These are phyloP conservation scores for Aspergillus campestris DNA, from an alignment of 495 filamentous ascomycete genomes.

Conservation along the genomic window DNA sequence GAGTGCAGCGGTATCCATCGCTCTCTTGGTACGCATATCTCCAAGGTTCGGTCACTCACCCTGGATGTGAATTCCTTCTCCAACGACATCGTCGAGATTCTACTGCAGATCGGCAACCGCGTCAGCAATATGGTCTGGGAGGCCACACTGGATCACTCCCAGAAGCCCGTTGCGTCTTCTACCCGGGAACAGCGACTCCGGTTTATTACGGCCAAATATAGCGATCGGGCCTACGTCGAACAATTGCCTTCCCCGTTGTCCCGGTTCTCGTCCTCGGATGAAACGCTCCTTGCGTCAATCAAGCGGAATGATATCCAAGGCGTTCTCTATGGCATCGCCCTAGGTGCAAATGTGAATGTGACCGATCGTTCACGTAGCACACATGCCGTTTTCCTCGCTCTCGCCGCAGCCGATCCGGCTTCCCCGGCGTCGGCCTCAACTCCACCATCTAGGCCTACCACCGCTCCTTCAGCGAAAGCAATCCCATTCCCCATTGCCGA, in stretches of 20 bases:
- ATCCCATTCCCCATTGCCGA: slow-evolving; percentile 81
- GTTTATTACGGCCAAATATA: slow-evolving; percentile 95
- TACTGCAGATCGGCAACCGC: slow-evolving; percentile 85
- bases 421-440: slow-evolving; percentile 46
- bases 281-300: slow-evolving; percentile 85
- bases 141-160: slow-evolving; percentile 61
- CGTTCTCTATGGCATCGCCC: slow-evolving; percentile 82
- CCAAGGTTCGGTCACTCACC: slow-evolving; percentile 92
- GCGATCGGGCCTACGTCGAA: slow-evolving; percentile 71
- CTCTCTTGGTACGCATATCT: slow-evolving; percentile 94
- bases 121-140: slow-evolving; percentile 98
- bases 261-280: slow-evolving; percentile 71
- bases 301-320: slow-evolving; percentile 91
- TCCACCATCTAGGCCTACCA: slow-evolving; percentile 24
- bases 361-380: slow-evolving; percentile 80
- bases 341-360: slow-evolving; percentile 80
- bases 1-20: slow-evolving; percentile 98
- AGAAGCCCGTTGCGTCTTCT: slow-evolving; percentile 65
- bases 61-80: slow-evolving; percentile 94
- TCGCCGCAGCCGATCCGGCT: slow-evolving; percentile 90
- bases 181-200: slow-evolving; percentile 80
- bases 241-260: slow-evolving; percentile 67
- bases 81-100: slow-evolving; percentile 89
- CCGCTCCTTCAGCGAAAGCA: slow-evolving; percentile 22
- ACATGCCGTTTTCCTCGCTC: slow-evolving; percentile 80